Conservation (phyloP, 2,329 filamentous ascomycete genomes). For the Calonectria ilicicola region DNA sequence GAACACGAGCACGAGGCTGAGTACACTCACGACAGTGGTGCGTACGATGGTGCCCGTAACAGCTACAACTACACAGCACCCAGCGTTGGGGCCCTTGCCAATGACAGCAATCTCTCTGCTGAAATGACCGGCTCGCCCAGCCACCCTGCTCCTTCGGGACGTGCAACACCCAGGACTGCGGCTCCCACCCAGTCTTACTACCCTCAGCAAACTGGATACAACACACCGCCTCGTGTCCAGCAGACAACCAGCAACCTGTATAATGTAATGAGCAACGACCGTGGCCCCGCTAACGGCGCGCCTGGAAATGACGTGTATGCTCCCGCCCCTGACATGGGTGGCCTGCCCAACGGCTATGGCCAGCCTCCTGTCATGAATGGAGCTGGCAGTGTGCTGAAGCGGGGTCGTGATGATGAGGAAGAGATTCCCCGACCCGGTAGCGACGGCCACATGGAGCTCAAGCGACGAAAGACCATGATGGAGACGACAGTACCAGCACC, state of each 20-base stretch:
- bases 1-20: constrained; percentile 83
- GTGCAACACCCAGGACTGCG: constrained; percentile 86
- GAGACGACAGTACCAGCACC: constrained; percentile 67
- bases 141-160: constrained; percentile 84
- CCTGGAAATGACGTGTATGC: constrained; percentile 77
- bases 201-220: constrained; percentile 75
- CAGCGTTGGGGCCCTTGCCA: constrained; percentile 73
- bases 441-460: constrained; percentile 70
- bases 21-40: constrained; percentile 85
- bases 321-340: constrained; percentile 70
- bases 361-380: constrained; percentile 77
- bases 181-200: constrained; percentile 81
- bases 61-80: constrained; percentile 84
- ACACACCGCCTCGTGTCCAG: constrained; percentile 79
- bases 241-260: constrained; percentile 85
- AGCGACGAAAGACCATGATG: constrained; percentile 83
- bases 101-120: constrained; percentile 83
- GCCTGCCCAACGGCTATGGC: constrained; percentile 72
- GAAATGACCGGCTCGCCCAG: constrained; percentile 86
- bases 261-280: constrained; percentile 88
- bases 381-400: constrained; percentile 57
- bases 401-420: constrained; percentile 70
- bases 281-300: constrained; percentile 69
- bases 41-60: constrained; percentile 78
- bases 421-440: constrained; percentile 70